Percentiles rank a stretch among this genome's conserved stretches.
Evolutionary conservation across 495 filamentous ascomycete species (phyloP).

Genomic region (Aspergillus bertholletiae): DNA sequence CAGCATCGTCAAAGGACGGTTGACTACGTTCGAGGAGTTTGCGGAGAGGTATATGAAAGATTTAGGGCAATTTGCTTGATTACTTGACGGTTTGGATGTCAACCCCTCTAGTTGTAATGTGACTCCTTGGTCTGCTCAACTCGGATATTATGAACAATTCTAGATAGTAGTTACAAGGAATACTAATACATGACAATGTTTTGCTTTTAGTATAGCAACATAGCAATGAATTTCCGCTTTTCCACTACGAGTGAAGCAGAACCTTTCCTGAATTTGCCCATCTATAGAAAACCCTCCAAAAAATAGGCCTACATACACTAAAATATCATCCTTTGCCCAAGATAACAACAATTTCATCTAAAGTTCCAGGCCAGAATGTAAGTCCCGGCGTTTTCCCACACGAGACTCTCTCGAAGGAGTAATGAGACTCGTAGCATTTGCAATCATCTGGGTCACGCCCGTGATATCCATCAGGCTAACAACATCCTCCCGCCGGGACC

Average conservation of each 20-base stretch:
- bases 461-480: slow-evolving; percentile 14
- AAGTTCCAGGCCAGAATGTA: slow-evolving; percentile 2
- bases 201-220: no score
- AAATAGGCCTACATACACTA: no score
- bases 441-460: slow-evolving; percentile 13
- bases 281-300: no score
- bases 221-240: no score
- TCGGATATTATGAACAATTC: no score
- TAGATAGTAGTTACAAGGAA: no score
- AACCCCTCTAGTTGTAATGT: no score
- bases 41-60: slow-evolving; percentile 9
- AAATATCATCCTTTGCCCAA: neutral
- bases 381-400: neutral
- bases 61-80: no score
- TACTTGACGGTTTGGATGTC: no score
- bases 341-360: neutral
- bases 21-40: slow-evolving; percentile 17
- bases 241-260: neutral
- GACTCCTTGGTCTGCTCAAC: no score
- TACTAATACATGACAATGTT: no score
- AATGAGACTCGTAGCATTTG: slow-evolving; percentile 10
- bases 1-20: slow-evolving; percentile 25
- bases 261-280: neutral
- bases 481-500: slow-evolving; percentile 13
- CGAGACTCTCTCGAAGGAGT: neutral